These are phyloP conservation scores for Neocatenulostroma microsporum DNA, from an alignment of 2,329 filamentous ascomycete species.

Conservation along the genomic window DNA sequence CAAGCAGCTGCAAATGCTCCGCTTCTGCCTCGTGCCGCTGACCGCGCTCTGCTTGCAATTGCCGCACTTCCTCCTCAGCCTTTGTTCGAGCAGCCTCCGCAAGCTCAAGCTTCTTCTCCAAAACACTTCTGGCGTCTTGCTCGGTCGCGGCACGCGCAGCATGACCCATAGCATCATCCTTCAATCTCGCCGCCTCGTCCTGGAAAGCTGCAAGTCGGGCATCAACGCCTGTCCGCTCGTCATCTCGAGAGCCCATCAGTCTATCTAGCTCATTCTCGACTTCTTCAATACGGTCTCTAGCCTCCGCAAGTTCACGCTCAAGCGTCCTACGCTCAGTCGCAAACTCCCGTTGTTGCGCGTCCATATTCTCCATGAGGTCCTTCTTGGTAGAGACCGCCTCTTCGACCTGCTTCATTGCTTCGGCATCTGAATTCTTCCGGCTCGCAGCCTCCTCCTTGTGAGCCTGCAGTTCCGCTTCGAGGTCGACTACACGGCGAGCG, in stretches of 20 bases:
- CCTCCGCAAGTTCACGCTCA: slow-evolving; percentile 67
- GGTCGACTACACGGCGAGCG: slow-evolving; percentile 52
- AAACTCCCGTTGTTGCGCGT: slow-evolving; percentile 84
- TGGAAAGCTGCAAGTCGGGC: slow-evolving; percentile 61
- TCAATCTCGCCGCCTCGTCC: slow-evolving; percentile 59
- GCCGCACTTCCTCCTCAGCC: slow-evolving; percentile 33
- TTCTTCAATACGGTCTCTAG: slow-evolving; percentile 74
- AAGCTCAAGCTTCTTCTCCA: slow-evolving; percentile 44
- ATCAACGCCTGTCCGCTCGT: slow-evolving; percentile 65
- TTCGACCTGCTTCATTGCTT: slow-evolving; percentile 62
- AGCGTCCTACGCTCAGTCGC: slow-evolving; percentile 74
- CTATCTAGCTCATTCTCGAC: slow-evolving; percentile 87
- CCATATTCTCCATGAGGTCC: slow-evolving; percentile 89
- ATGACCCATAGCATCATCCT: slow-evolving; percentile 46
- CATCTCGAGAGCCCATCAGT: slow-evolving; percentile 71
- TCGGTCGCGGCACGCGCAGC: slow-evolving; percentile 56
- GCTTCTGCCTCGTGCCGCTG: slow-evolving; percentile 41
- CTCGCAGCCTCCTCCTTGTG: slow-evolving; percentile 65
- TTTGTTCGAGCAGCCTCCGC: slow-evolving; percentile 21
- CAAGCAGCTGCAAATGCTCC: slow-evolving; percentile 26
- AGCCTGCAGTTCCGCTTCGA: slow-evolving; percentile 70
- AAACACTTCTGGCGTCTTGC: slow-evolving; percentile 54
- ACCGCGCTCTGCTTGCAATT: slow-evolving; percentile 52
- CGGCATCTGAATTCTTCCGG: slow-evolving; percentile 47
- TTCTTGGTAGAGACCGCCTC: slow-evolving; percentile 88